phyloP scores from a whole-genome alignment of 352 stramenopile genomes.

The Aphanomyces invadans region DNA sequence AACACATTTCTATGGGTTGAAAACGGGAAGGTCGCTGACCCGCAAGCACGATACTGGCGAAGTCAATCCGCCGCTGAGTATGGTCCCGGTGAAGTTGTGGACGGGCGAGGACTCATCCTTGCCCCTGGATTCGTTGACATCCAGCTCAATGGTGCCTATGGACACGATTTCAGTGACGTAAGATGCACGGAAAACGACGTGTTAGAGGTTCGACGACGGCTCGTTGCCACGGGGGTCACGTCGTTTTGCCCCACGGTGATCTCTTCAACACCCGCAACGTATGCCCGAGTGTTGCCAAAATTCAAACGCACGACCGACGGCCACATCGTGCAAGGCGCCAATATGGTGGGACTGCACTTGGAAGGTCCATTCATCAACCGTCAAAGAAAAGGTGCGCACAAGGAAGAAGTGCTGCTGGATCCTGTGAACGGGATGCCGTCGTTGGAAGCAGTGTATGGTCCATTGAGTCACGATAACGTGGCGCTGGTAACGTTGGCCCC shows the following conservation, averaged over 20 bases:
- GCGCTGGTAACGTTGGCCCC: slow-evolving; percentile 80
- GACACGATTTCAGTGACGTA: slow-evolving; percentile 76
- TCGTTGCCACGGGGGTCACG: slow-evolving; percentile 67
- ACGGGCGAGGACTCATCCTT: slow-evolving; percentile 59
- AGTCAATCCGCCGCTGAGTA: slow-evolving; percentile 29
- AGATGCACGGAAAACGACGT: slow-evolving; percentile 35
- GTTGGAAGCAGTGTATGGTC: slow-evolving; percentile 43
- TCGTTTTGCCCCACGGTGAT: slow-evolving; percentile 84
- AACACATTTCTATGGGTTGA: slow-evolving; percentile 39
- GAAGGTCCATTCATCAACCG: slow-evolving; percentile 85
- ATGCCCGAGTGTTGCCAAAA: slow-evolving; percentile 43
- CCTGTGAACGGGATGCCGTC: slow-evolving; percentile 37
- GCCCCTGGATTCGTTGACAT: slow-evolving; percentile 84
- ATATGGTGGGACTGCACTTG: slow-evolving; percentile 78
- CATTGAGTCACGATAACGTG: slow-evolving; percentile 39
- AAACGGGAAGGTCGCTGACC: slow-evolving; percentile 44
- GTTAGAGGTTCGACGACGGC: slow-evolving; percentile 32
- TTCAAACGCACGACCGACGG: slow-evolving; percentile 36
- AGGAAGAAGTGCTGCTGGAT: slow-evolving; percentile 40
- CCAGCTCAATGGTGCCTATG: slow-evolving; percentile 84
- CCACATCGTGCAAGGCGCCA: slow-evolving; percentile 33
- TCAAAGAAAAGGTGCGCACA: slow-evolving; percentile 71
- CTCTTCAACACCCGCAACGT: slow-evolving; percentile 48
- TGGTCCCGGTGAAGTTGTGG: slow-evolving; percentile 41
- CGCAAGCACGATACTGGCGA: slow-evolving; percentile 47